Percentiles rank a stretch among this genome's conserved stretches.
These are phyloP conservation scores for Inonotus hispidus DNA, from an alignment of 1,284 basidiomycete genomes.

Conservation along the genomic window DNA sequence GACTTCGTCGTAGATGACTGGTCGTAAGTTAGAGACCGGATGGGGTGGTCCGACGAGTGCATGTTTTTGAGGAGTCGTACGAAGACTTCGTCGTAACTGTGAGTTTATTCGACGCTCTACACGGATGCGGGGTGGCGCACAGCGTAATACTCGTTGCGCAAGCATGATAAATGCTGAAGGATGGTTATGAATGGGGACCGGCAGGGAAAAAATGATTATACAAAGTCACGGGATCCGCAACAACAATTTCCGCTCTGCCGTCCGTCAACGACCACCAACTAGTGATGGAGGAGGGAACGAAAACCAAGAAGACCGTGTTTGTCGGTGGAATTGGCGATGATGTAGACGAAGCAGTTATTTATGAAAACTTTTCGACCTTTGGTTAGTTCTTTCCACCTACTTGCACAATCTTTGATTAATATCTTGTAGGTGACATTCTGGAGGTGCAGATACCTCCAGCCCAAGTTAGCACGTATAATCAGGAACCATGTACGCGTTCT, in stretches of 20 bases:
- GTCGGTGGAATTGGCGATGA: constrained; percentile 73
- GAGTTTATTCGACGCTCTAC: neutral
- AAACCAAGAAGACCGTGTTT: constrained; percentile 75
- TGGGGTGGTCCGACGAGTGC: constrained; percentile 63
- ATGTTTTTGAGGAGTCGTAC: constrained; percentile 3
- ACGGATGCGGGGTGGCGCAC: neutral
- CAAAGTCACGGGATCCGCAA: neutral
- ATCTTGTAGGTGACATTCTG: constrained; percentile 62
- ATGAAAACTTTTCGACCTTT: constrained; percentile 72
- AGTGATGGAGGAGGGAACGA: constrained; percentile 73
- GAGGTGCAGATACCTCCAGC: constrained; percentile 75
- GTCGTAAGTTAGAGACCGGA: constrained; percentile 71
- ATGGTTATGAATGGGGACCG: neutral
- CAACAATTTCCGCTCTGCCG: neutral
- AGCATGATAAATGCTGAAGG: neutral
- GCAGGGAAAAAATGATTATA: neutral
- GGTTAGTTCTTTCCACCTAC: constrained; percentile 37
- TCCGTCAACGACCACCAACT: neutral
- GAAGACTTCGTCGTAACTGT: neutral
- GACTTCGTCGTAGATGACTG: constrained; percentile 63
- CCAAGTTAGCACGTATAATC: constrained; percentile 51
- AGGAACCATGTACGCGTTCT: constrained; percentile 36
- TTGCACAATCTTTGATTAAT: neutral
- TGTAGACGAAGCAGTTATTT: constrained; percentile 60
- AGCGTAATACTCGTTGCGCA: neutral